phyloP scores from a whole-genome alignment of 306 rosid species.

The barrel medic (Medicago truncatula) region MtrunA17r5.0-ANR NC_053043.1:16592501-16593000 shows the following conservation, averaged over 20 bases:
- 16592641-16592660: slow-evolving; percentile 48
- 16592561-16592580: slow-evolving; percentile 14
- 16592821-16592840: neutral
- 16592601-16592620: slow-evolving; percentile 36
- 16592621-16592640: slow-evolving; percentile 65
- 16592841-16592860: too few relatives aligned
- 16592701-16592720: slow-evolving; percentile 51
- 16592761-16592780: neutral
- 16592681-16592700: slow-evolving; percentile 49
- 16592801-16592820: slow-evolving; percentile 11
- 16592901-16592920: too few relatives aligned
- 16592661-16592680: slow-evolving; percentile 20
- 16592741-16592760: neutral
- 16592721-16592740: slow-evolving; percentile 50
- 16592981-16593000: too few relatives aligned
- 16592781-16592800: neutral
- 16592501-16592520: slow-evolving; percentile 23
- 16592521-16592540: slow-evolving; percentile 26
- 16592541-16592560: neutral
- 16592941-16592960: too few relatives aligned
- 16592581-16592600: neutral
- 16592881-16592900: too few relatives aligned
- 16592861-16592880: too few relatives aligned
- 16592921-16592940: too few relatives aligned
- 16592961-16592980: too few relatives aligned